phyloP scores from a whole-genome alignment of 192 early-diverging fungal species.

The Coemansia sp. region DNA sequence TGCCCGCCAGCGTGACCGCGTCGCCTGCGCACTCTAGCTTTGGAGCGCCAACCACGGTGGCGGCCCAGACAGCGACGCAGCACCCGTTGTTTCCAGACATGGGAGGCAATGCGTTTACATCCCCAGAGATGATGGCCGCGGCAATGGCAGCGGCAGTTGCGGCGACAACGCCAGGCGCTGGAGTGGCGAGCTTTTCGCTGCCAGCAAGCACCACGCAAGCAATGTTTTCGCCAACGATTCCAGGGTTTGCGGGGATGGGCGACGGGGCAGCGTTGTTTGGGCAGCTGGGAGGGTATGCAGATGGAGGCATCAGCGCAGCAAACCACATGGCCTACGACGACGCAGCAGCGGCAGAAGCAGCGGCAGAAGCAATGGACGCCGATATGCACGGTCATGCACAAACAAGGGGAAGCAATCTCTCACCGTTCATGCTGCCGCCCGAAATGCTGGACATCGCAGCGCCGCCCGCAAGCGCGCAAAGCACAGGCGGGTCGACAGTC shows the following conservation, averaged over 20 bases:
- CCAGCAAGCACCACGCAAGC: not conserved
- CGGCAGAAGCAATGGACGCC: not conserved
- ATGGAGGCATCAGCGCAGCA: constrained; percentile 18
- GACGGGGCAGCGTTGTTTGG: constrained; percentile 35
- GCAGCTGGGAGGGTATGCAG: constrained; percentile 22
- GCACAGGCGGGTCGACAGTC: not conserved
- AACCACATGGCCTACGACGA: constrained; percentile 18
- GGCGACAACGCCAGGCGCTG: not conserved
- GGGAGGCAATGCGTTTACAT: not conserved
- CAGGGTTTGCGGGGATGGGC: constrained; percentile 23
- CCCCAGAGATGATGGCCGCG: not conserved
- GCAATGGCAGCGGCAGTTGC: constrained; percentile 1
- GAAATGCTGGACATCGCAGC: constrained; percentile 3
- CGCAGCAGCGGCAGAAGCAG: constrained; percentile 6
- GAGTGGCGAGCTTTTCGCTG: constrained; percentile 4
- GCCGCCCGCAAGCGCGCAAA: not conserved
- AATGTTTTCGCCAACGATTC: constrained; percentile 29
- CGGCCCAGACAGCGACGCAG: not conserved
- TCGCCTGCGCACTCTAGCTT: not conserved
- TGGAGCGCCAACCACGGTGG: not conserved
- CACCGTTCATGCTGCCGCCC: not conserved
- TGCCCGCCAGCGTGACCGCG: not conserved
- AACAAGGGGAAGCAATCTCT: not conserved
- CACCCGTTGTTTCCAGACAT: constrained; percentile 3
- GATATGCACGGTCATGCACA: not conserved